Conservation (phyloP, 495 filamentous ascomycete genomes). For the Bacidia gigantensis region DNA sequence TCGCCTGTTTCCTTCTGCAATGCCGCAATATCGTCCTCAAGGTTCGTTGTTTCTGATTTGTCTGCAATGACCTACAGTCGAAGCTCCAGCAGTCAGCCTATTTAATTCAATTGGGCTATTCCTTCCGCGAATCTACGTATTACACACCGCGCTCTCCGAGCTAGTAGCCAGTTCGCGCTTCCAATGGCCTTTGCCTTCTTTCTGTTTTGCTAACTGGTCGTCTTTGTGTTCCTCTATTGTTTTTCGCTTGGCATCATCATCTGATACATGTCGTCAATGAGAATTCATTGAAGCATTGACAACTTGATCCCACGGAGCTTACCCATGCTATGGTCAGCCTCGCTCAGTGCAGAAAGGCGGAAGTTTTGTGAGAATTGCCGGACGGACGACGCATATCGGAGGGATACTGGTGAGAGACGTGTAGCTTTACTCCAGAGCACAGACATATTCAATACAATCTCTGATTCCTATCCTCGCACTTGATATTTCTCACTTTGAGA, state of each 20-base stretch:
- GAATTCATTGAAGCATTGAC: background rate
- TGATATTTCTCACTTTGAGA: too few relatives aligned
- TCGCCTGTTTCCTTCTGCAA: slow-evolving; percentile 37
- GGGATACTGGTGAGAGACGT: slow-evolving; percentile 3
- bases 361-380: slow-evolving; percentile 11
- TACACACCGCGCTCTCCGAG: slow-evolving; percentile 60
- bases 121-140: background rate
- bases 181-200: slow-evolving; percentile 69
- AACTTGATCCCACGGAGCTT: background rate
- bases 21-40: slow-evolving; percentile 31
- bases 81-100: background rate
- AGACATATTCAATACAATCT: slow-evolving; percentile 13
- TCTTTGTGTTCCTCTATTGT: slow-evolving; percentile 60
- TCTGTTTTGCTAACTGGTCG: slow-evolving; percentile 51
- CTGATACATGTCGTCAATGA: slow-evolving; percentile 14
- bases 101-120: too few relatives aligned
- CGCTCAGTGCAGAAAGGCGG: slow-evolving; percentile 14
- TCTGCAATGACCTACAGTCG: slow-evolving; percentile 48
- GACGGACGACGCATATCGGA: background rate
- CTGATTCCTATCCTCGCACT: too few relatives aligned
- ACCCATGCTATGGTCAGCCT: slow-evolving; percentile 20
- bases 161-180: slow-evolving; percentile 64
- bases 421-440: slow-evolving; percentile 8
- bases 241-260: slow-evolving; percentile 27
- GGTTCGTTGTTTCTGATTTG: slow-evolving; percentile 36